A percentile compares a stretch with the other conserved stretches of the same genome.
phyloP scores from a whole-genome alignment of 768 basidiomycete species.

The Termitomyces sp. region DNA sequence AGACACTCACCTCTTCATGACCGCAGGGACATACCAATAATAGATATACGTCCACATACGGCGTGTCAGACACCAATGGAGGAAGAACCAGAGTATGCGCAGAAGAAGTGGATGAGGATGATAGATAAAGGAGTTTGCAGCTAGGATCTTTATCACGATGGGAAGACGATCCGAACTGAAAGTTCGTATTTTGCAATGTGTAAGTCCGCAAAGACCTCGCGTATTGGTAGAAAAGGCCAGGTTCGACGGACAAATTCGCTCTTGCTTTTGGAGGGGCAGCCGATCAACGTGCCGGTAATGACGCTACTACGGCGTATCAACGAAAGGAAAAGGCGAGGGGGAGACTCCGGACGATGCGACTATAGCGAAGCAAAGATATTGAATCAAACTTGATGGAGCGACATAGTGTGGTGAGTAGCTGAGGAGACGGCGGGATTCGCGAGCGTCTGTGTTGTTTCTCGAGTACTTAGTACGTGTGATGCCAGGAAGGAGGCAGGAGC shows the following conservation, averaged over 20 bases:
- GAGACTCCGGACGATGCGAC: not conserved
- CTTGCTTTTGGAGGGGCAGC: constrained; percentile 1
- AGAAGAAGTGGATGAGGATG: constrained; percentile 5
- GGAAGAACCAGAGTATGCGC: not conserved
- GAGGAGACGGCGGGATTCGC: constrained; percentile 14
- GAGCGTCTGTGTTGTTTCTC: constrained; percentile 12
- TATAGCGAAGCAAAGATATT: not conserved
- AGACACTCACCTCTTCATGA: not conserved
- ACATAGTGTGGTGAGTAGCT: too few relatives aligned
- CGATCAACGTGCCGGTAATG: constrained; percentile 1
- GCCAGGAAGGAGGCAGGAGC: constrained; percentile 11
- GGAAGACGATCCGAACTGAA: not conserved
- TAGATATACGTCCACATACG: not conserved
- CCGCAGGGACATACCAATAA: not conserved
- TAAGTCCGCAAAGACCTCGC: constrained; percentile 7
- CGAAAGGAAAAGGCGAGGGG: not conserved
- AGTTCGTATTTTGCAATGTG: not conserved
- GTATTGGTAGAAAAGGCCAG: not conserved
- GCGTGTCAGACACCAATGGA: not conserved
- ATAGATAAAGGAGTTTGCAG: constrained; percentile 12
- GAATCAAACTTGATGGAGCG: not conserved
- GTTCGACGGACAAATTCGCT: not conserved
- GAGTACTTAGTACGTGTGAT: constrained; percentile 9
- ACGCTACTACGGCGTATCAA: not conserved
- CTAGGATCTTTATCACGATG: not conserved